Evolutionary conservation across 1,139 yeast genomes (phyloP), one percentile per base, ranked within the genome.

Genomic region (Nematodospora anomalae): DNA sequence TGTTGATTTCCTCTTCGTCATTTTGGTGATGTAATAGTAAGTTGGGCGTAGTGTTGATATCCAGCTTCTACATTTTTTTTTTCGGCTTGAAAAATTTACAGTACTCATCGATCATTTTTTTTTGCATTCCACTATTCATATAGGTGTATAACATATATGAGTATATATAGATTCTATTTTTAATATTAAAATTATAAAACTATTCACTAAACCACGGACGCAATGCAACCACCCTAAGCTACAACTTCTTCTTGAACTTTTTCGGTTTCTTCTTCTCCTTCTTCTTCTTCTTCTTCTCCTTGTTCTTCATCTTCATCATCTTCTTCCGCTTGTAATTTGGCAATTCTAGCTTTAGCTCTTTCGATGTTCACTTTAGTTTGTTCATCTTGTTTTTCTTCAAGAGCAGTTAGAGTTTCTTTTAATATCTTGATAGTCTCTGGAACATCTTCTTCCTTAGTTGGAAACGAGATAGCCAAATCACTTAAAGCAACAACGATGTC

Each of bases 351-450:
- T 68, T 86, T 79, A 42, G 92, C 95, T 48, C 74, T 75, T 50
- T 76, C 86, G 49, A 84, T 71, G 61, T 85, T 83, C 60, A 76
- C 77, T 60, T 80, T 76, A 43, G 97, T 88, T 57, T 83, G 89
- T 45, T 80, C 86, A 43, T 81, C 90, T 69, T 89, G 95, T 64
- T 82, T 81, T 36, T 75, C 75, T 62, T 76, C 71, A 65, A 78
- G 85, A 49, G 80, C 81, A 37, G 68, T 71, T 58, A 87, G 77
- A 62, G 94, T 89, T 53, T 74, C 78, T 71, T 82, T 80, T 64
- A 92, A 78, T 51, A 79, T 71, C 43, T 72, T 79, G 52, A 86
- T 62, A 46, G 95, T 79, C 36, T 65, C 64, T 32, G 83, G 73
- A 47, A 85, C 81, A 39, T 86, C 95, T 18, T 83, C 94, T 50